phyloP scores from a whole-genome alignment of 2,329 filamentous ascomycete genomes.

The Paecilomyces fulvus region DNA sequence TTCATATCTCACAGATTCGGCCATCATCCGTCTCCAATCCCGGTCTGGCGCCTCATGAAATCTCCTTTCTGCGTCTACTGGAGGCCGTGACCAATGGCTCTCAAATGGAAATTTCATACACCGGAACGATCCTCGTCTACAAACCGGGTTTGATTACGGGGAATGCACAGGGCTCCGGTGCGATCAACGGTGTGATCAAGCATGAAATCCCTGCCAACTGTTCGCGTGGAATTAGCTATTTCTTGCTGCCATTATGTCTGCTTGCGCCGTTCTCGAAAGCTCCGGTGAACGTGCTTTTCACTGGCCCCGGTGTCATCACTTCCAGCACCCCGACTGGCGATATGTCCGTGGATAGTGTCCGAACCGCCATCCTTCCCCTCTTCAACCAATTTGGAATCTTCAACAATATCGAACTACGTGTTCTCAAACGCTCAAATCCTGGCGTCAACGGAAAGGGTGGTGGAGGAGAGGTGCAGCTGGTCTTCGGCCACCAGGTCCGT shows the following conservation, averaged over 20 bases:
- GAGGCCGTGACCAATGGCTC: slow-evolving; percentile 93
- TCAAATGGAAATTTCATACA: slow-evolving; percentile 91
- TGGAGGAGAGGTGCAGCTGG: slow-evolving; percentile 83
- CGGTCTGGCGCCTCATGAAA: slow-evolving; percentile 83
- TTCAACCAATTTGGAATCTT: slow-evolving; percentile 87
- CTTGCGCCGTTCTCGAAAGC: slow-evolving; percentile 89
- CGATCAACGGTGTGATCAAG: slow-evolving; percentile 64
- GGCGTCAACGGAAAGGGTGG: slow-evolving; percentile 69
- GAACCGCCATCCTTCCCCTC: slow-evolving; percentile 82
- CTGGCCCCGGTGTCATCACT: slow-evolving; percentile 87
- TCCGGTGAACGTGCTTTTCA: slow-evolving; percentile 81
- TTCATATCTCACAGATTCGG: slow-evolving; percentile 92
- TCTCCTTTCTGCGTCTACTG: slow-evolving; percentile 90
- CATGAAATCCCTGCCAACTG: slow-evolving; percentile 72
- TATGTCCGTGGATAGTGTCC: slow-evolving; percentile 84
- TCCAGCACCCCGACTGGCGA: slow-evolving; percentile 75
- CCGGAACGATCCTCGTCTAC: slow-evolving; percentile 86
- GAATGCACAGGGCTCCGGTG: slow-evolving; percentile 65
- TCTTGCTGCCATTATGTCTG: slow-evolving; percentile 78
- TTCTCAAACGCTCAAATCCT: slow-evolving; percentile 70
- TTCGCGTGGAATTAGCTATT: slow-evolving; percentile 79
- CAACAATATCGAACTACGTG: slow-evolving; percentile 73
- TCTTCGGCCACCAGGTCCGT: slow-evolving; percentile 87
- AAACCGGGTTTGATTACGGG: slow-evolving; percentile 89
- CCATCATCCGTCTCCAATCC: slow-evolving; percentile 76